Conservation (phyloP, 2,329 filamentous ascomycete genomes). For the Nannizzia gypsea region DNA sequence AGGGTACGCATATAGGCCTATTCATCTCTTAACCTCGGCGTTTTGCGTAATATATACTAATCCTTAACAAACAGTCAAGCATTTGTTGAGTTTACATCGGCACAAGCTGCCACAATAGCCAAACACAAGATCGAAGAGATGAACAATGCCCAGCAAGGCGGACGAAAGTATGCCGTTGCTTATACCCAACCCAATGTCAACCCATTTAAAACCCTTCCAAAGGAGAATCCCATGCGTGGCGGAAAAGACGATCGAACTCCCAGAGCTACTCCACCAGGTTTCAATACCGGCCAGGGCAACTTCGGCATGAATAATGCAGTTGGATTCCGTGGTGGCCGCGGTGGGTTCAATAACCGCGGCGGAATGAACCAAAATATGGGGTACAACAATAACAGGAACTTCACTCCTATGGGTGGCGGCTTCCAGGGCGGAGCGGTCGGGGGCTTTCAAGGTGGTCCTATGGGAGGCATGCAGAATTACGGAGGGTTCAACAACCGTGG, state of each 20-base stretch:
- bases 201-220: conserved; percentile 81
- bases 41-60: not conserved
- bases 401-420: conserved; percentile 33
- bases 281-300: conserved; percentile 30
- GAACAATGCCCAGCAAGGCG: conserved; percentile 41
- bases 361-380: conserved; percentile 39
- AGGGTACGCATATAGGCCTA: conserved; percentile 51
- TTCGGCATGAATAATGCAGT: conserved; percentile 35
- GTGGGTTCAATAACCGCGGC: conserved; percentile 40
- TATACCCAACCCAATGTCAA: conserved; percentile 70
- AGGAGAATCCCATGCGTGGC: conserved; percentile 61
- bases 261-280: conserved; percentile 40
- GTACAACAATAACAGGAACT: conserved; percentile 38
- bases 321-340: conserved; percentile 43
- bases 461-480: conserved; percentile 42
- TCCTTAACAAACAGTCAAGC: conserved; percentile 46
- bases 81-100: conserved; percentile 72
- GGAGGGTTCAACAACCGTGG: conserved; percentile 41
- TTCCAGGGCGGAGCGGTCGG: conserved; percentile 32
- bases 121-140: conserved; percentile 69
- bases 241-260: conserved; percentile 46
- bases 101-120: conserved; percentile 71
- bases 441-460: conserved; percentile 35
- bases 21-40: not conserved
- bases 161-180: conserved; percentile 57